Evolutionary conservation across 768 basidiomycete species (phyloP).

Genomic region (Coprinellus micaceus): DNA sequence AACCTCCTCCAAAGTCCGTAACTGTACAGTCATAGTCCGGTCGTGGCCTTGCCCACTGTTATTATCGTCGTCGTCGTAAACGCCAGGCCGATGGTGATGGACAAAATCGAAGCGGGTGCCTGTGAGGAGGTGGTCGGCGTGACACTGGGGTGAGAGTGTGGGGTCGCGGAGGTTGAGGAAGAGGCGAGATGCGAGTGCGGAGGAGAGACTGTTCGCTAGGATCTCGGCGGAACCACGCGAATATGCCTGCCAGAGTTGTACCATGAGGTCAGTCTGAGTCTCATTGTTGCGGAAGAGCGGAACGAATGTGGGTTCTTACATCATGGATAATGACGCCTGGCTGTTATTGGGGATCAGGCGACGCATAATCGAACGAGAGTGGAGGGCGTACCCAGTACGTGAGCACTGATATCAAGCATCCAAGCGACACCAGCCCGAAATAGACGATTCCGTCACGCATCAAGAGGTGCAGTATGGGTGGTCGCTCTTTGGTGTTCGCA

Average conservation of each 20-base stretch:
- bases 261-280: too few species aligned
- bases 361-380: too few species aligned
- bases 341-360: too few species aligned
- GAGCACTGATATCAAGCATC: slow-evolving; percentile 3
- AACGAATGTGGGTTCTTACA: too few species aligned
- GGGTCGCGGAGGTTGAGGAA: slow-evolving; percentile 17
- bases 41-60: neutral
- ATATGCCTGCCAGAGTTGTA: neutral
- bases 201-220: slow-evolving; percentile 12
- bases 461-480: slow-evolving; percentile 8
- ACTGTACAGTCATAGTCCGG: neutral
- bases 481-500: neutral
- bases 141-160: neutral
- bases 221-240: neutral
- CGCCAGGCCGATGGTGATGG: neutral
- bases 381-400: neutral
- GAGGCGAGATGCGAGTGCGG: slow-evolving; percentile 16
- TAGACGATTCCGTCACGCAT: slow-evolving; percentile 14
- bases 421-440: neutral
- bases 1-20: neutral
- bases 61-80: neutral
- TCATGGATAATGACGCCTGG: too few species aligned
- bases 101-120: neutral
- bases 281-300: too few species aligned
- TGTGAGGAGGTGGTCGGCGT: neutral